Evolutionary conservation across 306 rosid species (phyloP).

Genomic region (Leucaena leucocephala): DNA sequence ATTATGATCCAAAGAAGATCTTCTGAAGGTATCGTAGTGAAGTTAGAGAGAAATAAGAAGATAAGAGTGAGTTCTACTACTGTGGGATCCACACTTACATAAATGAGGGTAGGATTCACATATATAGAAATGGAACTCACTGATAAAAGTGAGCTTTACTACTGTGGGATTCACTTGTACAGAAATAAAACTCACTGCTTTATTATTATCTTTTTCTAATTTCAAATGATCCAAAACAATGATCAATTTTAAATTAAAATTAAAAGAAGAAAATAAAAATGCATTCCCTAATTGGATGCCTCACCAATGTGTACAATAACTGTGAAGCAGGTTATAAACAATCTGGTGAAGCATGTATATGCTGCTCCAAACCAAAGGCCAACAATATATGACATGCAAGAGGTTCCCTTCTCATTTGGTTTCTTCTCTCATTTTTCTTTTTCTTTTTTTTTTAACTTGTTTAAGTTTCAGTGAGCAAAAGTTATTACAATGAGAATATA

Average conservation of each 20-base stretch:
- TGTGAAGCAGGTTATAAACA: constrained; percentile 53
- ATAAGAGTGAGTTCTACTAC: background rate
- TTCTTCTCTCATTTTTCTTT: background rate
- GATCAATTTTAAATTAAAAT: background rate
- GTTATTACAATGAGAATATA: constrained; percentile 12
- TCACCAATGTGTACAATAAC: constrained; percentile 10
- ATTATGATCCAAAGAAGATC: background rate
- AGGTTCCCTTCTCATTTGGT: constrained; percentile 53
- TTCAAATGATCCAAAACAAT: background rate
- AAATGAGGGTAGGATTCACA: background rate
- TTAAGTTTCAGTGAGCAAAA: constrained; percentile 11
- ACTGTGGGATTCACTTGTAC: background rate
- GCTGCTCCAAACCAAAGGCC: constrained; percentile 89
- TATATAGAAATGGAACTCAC: background rate
- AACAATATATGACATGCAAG: constrained; percentile 71
- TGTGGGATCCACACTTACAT: background rate
- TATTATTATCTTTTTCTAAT: background rate
- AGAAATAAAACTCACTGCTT: background rate
- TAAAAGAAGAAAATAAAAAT: background rate
- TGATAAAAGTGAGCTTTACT: background rate
- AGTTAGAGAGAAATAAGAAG: background rate
- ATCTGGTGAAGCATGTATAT: constrained; percentile 71
- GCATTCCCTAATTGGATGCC: constrained; percentile 18
- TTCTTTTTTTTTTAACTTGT: background rate
- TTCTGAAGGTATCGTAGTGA: background rate